Conservation (phyloP, 495 filamentous ascomycete genomes). For the Endocarpon pusillum region DNA sequence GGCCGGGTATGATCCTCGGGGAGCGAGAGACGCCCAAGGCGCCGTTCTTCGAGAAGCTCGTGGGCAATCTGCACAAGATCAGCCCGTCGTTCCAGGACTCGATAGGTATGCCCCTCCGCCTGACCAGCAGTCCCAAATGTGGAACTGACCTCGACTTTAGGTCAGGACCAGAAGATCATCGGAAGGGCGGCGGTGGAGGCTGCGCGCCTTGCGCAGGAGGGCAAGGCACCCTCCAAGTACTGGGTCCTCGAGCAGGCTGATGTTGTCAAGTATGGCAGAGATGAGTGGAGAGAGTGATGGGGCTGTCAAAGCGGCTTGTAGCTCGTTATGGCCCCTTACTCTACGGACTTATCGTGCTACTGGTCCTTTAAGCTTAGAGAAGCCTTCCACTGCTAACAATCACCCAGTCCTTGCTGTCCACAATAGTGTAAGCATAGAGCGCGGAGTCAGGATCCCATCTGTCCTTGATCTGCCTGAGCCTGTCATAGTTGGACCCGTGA, state of each 20-base stretch:
- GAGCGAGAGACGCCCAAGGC: constrained; percentile 30
- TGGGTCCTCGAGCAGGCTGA: constrained; percentile 21
- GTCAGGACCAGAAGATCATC: constrained; percentile 19
- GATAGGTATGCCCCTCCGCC: constrained; percentile 14
- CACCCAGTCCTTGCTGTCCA: constrained; percentile 36
- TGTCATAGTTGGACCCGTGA: constrained; percentile 37
- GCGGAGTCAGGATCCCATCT: constrained; percentile 34
- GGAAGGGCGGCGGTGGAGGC: constrained; percentile 23
- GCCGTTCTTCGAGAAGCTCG: constrained; percentile 13
- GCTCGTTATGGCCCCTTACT: no score
- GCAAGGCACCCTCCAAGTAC: constrained; percentile 19
- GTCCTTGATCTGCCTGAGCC: constrained; percentile 33
- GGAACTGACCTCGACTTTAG: constrained; percentile 6
- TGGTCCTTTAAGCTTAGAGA: background rate
- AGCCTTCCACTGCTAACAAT: constrained; percentile 10
- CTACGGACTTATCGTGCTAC: no score
- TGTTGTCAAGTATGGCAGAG: constrained; percentile 19
- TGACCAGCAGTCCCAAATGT: background rate
- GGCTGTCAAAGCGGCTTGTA: no score
- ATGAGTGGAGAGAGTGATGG: constrained; percentile 21
- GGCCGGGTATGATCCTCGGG: constrained; percentile 63
- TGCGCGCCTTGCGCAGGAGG: constrained; percentile 16
- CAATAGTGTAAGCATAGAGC: constrained; percentile 37
- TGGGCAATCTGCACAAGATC: constrained; percentile 14
- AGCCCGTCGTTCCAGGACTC: constrained; percentile 17